Base-by-base conservation (phyloP, 768 basidiomycete species). In the Lentinula sp. region DNA sequence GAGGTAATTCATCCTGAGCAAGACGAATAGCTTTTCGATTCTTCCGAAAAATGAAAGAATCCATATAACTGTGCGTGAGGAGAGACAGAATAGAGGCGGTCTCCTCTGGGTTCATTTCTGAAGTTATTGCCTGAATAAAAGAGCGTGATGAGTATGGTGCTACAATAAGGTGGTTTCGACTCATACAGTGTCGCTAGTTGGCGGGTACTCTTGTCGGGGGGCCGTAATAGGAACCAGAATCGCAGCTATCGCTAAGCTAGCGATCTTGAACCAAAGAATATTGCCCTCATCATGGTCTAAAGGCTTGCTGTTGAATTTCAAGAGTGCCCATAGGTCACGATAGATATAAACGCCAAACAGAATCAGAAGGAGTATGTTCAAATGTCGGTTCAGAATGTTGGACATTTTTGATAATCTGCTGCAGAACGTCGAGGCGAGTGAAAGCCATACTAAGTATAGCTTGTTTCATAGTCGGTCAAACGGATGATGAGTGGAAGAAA, bases 281-380 rank as follows among this genome's bases (percentile, higher is more conserved):
- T 62, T 60, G 5, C 83, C 81, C 63, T 81, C 77, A 0, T 64
- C 65, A 3, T 65, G 69, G 64, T 87, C 86, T 16, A 70, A 62
- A 1, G 85, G 83, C 4, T 51, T 23, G 16, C 77, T 66, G 3
- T 73, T 71, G 67, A 72, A 83, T 4, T 81, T 86, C 15, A 77
- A 74, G 5, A 88, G 68, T 9, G 87, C 86, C 73, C 78, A 85
- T 4, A 89, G 55, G 65, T 84, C 79, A 35, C 85, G 78, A 66
- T 83, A 83, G 21, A 71, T 65, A 67, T 82, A 88, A 1, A 85
- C 74, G 0, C 60, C 62, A 74, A 64, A 73, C 62, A 66, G 71
- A 58, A 61, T 75, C 39, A 75, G 35, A 8, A 76, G 65, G 4
- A 76, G 35, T 37, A 68, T 16, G 45, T 62, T 71, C 39, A 70